Evolutionary conservation across 768 basidiomycete species (phyloP), one percentile per base, ranked within the genome.

Genomic region (Termitomyces sp.): DNA sequence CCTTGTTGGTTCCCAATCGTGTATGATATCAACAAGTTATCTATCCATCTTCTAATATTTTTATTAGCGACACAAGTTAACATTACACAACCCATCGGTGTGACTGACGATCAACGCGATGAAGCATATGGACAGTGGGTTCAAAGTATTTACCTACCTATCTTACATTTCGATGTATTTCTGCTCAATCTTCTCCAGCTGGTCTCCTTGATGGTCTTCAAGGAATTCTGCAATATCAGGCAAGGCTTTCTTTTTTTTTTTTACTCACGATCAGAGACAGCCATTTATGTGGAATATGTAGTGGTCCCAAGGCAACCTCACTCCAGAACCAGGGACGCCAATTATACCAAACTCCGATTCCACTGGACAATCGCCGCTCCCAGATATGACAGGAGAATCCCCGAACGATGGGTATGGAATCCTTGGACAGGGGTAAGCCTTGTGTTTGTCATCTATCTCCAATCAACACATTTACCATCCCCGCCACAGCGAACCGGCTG

Each of bases 331-430:
- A 15, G 83, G 83, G 40, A 80, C 82, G 10, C 68, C 73, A 1
- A 73, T 86, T 49, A 68, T 70, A 28, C 64, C 74, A 0, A 59
- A 62, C 28, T 60, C 63, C 17, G 68, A 66, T 44, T 69, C 71
- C 7, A 79, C 74, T 0, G 61, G 67, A 7, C 60, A 65, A 26
- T 68, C 70, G 35, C 57, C 67, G 6, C 68, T 56, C 28, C 63
- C 63, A 15, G 68, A 68, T 42, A 67, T 68, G 19, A 78, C 78
- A 5, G 82, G 81, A 7, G 52, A 73, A n/a, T 82, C 84, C 3
- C 86, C 86, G 28, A 82, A 84, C 55, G 86, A 87, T 68, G 86
- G 86, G 66, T 87, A 87, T 63, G 73, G 74, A 38, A 72, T 63
- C 53, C 69, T 72, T 38, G 76, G 74, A 14, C 52, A 63, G 59